A percentile compares a stretch with the other conserved stretches of the same genome.
phyloP scores from a whole-genome alignment of 345 rosid genomes.

The Dipteronia dyeriana region DNA sequence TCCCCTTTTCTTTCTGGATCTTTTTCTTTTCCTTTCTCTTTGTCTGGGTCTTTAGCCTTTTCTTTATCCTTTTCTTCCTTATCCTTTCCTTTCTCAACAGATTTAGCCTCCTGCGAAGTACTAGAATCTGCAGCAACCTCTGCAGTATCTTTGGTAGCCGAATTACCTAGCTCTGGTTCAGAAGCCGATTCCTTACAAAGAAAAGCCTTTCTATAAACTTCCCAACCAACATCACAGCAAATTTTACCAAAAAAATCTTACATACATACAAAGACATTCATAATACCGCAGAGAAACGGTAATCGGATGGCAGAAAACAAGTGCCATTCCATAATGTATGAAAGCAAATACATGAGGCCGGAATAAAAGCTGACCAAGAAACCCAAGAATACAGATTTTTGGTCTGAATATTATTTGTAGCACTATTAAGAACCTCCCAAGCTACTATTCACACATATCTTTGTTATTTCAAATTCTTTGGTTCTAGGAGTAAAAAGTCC shows the following conservation, averaged over 20 bases:
- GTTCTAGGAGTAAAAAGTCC: no score
- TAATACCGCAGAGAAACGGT: neutral
- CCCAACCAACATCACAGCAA: neutral
- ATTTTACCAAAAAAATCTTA: neutral
- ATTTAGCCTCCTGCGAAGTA: slow-evolving; percentile 56
- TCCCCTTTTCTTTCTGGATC: slow-evolving; percentile 79
- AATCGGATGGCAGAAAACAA: neutral
- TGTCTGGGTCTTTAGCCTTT: slow-evolving; percentile 58
- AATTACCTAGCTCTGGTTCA: slow-evolving; percentile 67
- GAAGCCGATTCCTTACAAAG: slow-evolving; percentile 58
- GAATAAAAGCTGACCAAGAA: neutral
- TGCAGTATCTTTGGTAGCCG: slow-evolving; percentile 47
- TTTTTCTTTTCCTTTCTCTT: slow-evolving; percentile 61
- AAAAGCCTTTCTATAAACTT: slow-evolving; percentile 10
- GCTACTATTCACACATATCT: neutral
- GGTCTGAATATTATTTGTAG: neutral
- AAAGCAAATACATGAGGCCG: neutral
- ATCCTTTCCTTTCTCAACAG: slow-evolving; percentile 68
- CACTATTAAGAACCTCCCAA: neutral
- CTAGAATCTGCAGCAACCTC: slow-evolving; percentile 66
- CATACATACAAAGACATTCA: neutral
- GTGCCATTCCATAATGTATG: neutral
- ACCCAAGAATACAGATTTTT: neutral
- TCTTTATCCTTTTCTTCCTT: slow-evolving; percentile 81
- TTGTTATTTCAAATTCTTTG: no score